Conservation (phyloP, 2,329 filamentous ascomycete species). For the Fusarium neocosmosporiellum region DNA sequence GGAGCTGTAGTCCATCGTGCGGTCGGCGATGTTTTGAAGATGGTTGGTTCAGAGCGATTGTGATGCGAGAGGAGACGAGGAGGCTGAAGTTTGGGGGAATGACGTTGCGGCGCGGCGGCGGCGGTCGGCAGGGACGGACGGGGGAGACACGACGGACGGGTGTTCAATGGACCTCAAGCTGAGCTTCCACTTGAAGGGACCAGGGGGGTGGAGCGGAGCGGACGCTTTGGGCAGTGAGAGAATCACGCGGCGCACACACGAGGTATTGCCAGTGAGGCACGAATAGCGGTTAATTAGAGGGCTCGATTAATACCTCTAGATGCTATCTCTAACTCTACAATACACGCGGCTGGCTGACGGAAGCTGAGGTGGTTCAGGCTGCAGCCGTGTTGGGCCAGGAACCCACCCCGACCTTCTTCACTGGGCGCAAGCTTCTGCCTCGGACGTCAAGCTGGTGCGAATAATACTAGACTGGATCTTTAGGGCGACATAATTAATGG, state of each 20-base stretch:
- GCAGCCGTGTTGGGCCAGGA: conserved; percentile 16
- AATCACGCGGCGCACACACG: conserved; percentile 5
- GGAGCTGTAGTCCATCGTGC: conserved; percentile 68
- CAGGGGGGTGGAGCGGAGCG: conserved; percentile 21
- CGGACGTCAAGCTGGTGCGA: not conserved
- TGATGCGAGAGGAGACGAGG: conserved; percentile 16
- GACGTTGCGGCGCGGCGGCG: conserved; percentile 39
- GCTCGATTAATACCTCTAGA: not conserved
- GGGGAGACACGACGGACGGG: conserved; percentile 1
- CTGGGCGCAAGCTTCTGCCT: conserved; percentile 16
- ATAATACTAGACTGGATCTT: not conserved
- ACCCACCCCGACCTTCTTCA: conserved; percentile 10
- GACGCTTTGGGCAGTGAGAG: conserved; percentile 19
- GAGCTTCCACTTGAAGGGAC: not conserved
- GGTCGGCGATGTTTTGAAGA: conserved; percentile 13
- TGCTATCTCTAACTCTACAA: not conserved
- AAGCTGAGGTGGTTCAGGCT: conserved; percentile 38
- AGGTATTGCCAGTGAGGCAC: conserved; percentile 5
- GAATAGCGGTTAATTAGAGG: not conserved
- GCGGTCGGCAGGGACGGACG: conserved; percentile 36
- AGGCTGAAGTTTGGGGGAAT: conserved; percentile 26
- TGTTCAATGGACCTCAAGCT: not conserved
- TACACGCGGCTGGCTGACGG: conserved; percentile 38
- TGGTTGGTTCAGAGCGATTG: conserved; percentile 14
- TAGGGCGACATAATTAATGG: not conserved